Evolutionary conservation across 2,329 filamentous ascomycete species (phyloP).

Genomic region (Phyllosticta capitalensis): DNA sequence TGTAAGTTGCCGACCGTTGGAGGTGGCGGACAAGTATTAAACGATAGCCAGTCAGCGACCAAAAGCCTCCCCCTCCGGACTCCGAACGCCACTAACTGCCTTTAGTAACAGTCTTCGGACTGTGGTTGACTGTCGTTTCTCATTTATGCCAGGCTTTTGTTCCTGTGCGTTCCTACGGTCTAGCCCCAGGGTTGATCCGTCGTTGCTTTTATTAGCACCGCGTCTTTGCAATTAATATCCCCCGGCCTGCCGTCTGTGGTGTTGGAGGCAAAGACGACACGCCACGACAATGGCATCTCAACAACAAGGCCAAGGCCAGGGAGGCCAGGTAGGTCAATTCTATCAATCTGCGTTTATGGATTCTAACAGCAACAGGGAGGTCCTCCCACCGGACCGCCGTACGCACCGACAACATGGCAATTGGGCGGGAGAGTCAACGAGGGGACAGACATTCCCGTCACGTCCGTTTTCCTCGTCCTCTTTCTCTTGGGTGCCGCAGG

Average conservation of each 20-base stretch:
- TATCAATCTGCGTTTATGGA: background rate
- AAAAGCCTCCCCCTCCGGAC: background rate
- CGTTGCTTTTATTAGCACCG: background rate
- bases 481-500: slow-evolving; percentile 30
- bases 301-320: background rate
- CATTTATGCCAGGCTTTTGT: background rate
- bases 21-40: background rate
- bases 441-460: slow-evolving; percentile 31
- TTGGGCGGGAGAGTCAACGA: slow-evolving; percentile 30
- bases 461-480: slow-evolving; percentile 32
- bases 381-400: slow-evolving; percentile 15
- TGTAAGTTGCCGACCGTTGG: background rate
- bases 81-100: background rate
- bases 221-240: background rate
- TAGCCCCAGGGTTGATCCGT: background rate
- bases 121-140: background rate
- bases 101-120: background rate
- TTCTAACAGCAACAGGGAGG: background rate
- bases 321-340: background rate
- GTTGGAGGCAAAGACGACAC: background rate
- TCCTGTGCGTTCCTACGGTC: background rate
- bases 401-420: slow-evolving; percentile 21
- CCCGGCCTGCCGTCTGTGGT: background rate
- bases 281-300: slow-evolving; percentile 1
- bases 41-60: background rate